A percentile compares a stretch with the other conserved stretches of the same genome.
Conservation (phyloP, 768 basidiomycete genomes). For the Leccinum imitatum region DNA sequence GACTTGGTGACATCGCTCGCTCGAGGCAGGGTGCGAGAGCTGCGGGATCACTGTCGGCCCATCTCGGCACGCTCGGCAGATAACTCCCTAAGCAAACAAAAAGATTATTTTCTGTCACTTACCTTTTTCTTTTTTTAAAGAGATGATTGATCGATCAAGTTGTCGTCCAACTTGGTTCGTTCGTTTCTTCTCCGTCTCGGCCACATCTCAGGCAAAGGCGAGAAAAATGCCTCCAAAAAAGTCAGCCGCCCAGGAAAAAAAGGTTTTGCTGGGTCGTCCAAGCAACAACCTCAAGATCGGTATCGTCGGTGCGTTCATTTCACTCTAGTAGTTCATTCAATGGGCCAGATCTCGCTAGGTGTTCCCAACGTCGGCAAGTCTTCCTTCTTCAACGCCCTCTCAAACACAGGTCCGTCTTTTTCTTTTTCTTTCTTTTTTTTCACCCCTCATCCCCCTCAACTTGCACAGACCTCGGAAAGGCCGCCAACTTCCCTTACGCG, state of each 20-base stretch:
- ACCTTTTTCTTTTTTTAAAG: neutral
- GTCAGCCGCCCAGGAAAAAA: constrained; percentile 74
- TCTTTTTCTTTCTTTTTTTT: neutral
- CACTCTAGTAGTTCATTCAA: neutral
- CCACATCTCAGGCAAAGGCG: constrained; percentile 40
- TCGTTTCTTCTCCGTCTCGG: constrained; percentile 38
- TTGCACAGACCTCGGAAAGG: constrained; percentile 77
- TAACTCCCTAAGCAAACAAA: constrained; percentile 9
- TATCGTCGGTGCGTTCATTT: constrained; percentile 82
- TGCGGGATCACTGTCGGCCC: neutral
- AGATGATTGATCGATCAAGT: constrained; percentile 35
- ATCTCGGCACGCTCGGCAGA: constrained; percentile 24
- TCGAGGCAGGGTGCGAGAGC: neutral
- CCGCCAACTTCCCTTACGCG: constrained; percentile 97
- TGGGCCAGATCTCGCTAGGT: constrained; percentile 43
- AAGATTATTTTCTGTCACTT: neutral
- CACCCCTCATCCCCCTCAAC: constrained; percentile 1
- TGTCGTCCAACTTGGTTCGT: constrained; percentile 14
- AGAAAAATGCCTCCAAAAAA: constrained; percentile 93
- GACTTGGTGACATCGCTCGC: constrained; percentile 19
- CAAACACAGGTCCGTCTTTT: constrained; percentile 70
- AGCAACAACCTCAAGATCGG: constrained; percentile 98
- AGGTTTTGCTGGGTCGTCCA: constrained; percentile 83
- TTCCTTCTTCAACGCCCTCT: constrained; percentile 97
- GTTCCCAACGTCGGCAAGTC: constrained; percentile 98